Evolutionary conservation across 2,329 filamentous ascomycete genomes (phyloP), one percentile per base, ranked within the genome.

Genomic region (Ophiostoma australiae): DNA sequence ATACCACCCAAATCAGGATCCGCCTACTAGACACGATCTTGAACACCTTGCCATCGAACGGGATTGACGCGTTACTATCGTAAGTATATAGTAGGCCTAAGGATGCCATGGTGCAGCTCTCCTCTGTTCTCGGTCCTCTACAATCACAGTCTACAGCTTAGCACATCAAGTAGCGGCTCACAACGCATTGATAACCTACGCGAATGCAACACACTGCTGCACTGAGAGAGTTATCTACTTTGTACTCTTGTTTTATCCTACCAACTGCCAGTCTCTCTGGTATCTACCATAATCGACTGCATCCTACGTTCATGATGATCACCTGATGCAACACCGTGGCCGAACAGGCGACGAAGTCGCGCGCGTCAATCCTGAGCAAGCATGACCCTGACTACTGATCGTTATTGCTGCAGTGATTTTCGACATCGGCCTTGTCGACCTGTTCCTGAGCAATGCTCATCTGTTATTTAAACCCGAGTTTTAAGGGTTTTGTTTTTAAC

Each of bases 331-430:
- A 69, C 69, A 41, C 58, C 70, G 58, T 66, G 69, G 69, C 33
- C 69, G 58, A 72, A 68, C 66, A 55, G 66, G 69, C 70, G 66
- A 69, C 69, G 66, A 68, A 58, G 69, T 66, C 55, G 69, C 65
- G 68, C 65, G 52, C 58, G 27, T 70, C 39, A 65, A 69, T 31
- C 33, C 11, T 11, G n/a, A 37, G 48, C 33, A 63, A 20, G 27
- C 20, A 35, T 35, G 66, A n/a, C 11, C 27, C 39, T 48, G 23
- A 48, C 39, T 63, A 7, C 10, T 20, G 44, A n/a, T 7, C 17
- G 44, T n/a, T 48, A 17, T 48, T 48, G 20, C 11, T 48, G 20
- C 11, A 7, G n/a, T 41, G 39, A 41, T 41, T 41, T 39, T 41
- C 39, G 39, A 41, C 39, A 41, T 41, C 39, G 39, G 15, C 15